Percentiles rank a stretch among this genome's conserved stretches.
phyloP scores from a whole-genome alignment of 495 filamentous ascomycete genomes.

The Oleoguttula mirabilis region DNA sequence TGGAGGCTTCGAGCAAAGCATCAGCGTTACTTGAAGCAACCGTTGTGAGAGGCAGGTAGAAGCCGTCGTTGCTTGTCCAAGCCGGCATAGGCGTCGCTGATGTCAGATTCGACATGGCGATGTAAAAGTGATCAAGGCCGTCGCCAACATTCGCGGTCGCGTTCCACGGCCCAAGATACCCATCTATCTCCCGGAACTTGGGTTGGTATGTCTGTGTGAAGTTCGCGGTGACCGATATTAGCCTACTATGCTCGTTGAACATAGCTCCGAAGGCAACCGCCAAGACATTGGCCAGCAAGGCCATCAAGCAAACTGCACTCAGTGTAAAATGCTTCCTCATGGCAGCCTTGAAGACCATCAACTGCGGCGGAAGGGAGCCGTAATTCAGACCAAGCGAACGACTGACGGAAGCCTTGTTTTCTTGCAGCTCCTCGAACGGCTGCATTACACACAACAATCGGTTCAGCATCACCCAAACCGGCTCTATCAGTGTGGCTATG shows the following conservation, averaged over 20 bases:
- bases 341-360: neutral
- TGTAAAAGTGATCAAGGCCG: constrained; percentile 22
- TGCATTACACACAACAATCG: constrained; percentile 34
- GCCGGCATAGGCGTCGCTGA: constrained; percentile 24
- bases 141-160: constrained; percentile 3
- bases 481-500: constrained; percentile 36
- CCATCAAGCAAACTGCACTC: constrained; percentile 26
- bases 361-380: neutral
- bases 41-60: constrained; percentile 29
- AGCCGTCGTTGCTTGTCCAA: constrained; percentile 26
- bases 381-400: neutral
- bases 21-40: neutral
- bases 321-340: constrained; percentile 32
- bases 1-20: neutral
- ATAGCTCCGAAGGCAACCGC: constrained; percentile 30
- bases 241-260: constrained; percentile 19
- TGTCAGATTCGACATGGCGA: constrained; percentile 27
- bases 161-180: neutral
- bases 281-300: constrained; percentile 32
- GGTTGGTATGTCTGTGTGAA: constrained; percentile 8
- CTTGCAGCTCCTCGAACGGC: constrained; percentile 34
- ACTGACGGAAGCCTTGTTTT: neutral
- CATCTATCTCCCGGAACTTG: constrained; percentile 10
- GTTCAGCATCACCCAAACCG: constrained; percentile 36
- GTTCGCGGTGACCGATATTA: neutral